A percentile compares a stretch with the other conserved stretches of the same genome.
phyloP scores from a whole-genome alignment of 108 stramenopile species.

The Fragilariopsis cylindrus region DNA sequence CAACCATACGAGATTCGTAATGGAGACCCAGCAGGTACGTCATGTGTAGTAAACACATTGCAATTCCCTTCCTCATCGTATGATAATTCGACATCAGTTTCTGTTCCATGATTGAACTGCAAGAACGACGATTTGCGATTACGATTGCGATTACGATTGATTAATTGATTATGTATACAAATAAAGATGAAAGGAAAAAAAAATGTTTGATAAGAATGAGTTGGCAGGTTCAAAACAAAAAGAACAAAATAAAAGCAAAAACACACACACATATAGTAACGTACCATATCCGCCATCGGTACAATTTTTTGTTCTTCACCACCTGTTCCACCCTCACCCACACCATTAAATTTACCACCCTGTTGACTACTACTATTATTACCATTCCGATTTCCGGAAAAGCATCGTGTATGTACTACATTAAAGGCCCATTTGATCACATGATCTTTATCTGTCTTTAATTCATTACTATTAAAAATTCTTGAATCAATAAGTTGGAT shows the following conservation, averaged over 20 bases:
- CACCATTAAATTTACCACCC: neutral
- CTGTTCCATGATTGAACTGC: constrained; percentile 62
- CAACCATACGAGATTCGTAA: constrained; percentile 52
- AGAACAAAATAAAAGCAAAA: neutral
- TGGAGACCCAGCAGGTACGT: constrained; percentile 43
- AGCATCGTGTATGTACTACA: constrained; percentile 54
- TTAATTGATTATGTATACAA: neutral
- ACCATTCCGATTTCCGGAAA: constrained; percentile 40
- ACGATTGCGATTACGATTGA: too few relatives aligned
- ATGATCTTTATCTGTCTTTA: constrained; percentile 30
- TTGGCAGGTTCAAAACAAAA: neutral
- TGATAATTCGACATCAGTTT: constrained; percentile 52
- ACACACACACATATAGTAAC: neutral
- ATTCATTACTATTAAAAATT: constrained; percentile 37
- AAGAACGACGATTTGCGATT: too few relatives aligned
- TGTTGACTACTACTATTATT: neutral
- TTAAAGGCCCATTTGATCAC: constrained; percentile 66
- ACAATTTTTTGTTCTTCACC: constrained; percentile 20
- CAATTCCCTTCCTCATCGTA: constrained; percentile 60
- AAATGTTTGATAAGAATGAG: neutral
- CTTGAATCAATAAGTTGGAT: constrained; percentile 20
- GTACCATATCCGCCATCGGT: constrained; percentile 25
- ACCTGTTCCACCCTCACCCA: neutral
- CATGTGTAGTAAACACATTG: constrained; percentile 19
- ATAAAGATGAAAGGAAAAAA: neutral